Evolutionary conservation across 176 grass and related monocot species (phyloP).

Genomic region (Ampelocalamus luodianensis): DNA sequence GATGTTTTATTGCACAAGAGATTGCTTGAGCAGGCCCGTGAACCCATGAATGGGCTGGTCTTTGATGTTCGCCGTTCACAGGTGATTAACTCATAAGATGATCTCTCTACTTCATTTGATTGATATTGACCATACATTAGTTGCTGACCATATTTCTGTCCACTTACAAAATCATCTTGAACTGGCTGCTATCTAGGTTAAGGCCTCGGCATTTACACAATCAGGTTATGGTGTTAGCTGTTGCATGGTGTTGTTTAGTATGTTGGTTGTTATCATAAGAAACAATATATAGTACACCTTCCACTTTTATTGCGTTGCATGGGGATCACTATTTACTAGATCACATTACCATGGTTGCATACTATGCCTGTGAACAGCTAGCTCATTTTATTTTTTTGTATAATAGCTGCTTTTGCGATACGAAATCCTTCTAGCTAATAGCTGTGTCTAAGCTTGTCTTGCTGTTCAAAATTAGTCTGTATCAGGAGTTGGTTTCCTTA

Average conservation of each 20-base stretch:
- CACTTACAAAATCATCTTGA: neutral
- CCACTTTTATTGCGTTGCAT: conserved; percentile 14
- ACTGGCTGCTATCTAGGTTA: conserved; percentile 1
- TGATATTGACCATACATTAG: conserved; percentile 1
- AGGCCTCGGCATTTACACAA: neutral
- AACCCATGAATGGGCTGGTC: conserved; percentile 73
- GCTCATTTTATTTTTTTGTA: conserved; percentile 33
- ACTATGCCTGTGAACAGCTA: conserved; percentile 10
- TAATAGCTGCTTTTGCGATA: conserved; percentile 16
- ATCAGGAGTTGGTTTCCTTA: neutral
- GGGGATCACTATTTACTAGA: neutral
- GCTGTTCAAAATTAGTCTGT: neutral
- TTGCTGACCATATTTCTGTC: neutral
- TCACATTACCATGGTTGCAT: neutral
- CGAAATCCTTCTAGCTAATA: neutral
- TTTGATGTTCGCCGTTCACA: conserved; percentile 71
- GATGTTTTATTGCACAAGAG: conserved; percentile 85
- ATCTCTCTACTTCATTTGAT: conserved; percentile 23
- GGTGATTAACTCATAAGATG: conserved; percentile 47
- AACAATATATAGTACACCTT: neutral
- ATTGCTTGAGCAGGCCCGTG: conserved; percentile 75
- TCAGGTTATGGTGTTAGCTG: neutral
- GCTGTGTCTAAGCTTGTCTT: neutral
- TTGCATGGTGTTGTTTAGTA: neutral
- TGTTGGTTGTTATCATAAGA: neutral